These are phyloP conservation scores for Fusarium humuli DNA, from an alignment of 2,329 filamentous ascomycete genomes.

Conservation along the genomic window DNA sequence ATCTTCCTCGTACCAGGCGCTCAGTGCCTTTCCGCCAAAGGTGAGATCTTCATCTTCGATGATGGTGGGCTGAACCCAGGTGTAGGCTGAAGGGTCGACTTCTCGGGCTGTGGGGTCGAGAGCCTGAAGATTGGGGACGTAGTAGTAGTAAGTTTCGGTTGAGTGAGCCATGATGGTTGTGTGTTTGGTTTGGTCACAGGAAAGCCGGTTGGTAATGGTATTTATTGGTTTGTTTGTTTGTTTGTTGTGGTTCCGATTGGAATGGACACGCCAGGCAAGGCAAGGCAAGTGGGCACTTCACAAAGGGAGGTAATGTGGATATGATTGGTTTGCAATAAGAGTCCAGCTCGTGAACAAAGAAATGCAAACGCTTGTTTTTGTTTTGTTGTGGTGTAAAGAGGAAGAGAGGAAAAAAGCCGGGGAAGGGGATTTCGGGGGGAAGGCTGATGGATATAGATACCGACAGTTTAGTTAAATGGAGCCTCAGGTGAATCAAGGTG, in stretches of 20 bases:
- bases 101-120: slow-evolving; percentile 51
- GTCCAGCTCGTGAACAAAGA: slow-evolving; percentile 32
- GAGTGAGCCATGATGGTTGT: slow-evolving; percentile 37
- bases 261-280: slow-evolving; percentile 17
- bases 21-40: slow-evolving; percentile 70
- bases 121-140: slow-evolving; percentile 50
- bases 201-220: neutral
- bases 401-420: slow-evolving; percentile 5
- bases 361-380: slow-evolving; percentile 14
- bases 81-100: slow-evolving; percentile 50
- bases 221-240: slow-evolving; percentile 11
- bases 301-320: slow-evolving; percentile 17
- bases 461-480: slow-evolving; percentile 20
- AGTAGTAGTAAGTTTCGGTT: slow-evolving; percentile 50
- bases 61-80: slow-evolving; percentile 66
- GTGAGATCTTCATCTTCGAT: slow-evolving; percentile 72
- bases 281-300: slow-evolving; percentile 29
- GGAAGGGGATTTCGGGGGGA: slow-evolving; percentile 34
- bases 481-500: slow-evolving; percentile 34
- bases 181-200: slow-evolving; percentile 8
- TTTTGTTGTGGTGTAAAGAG: slow-evolving; percentile 6
- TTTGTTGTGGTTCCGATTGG: slow-evolving; percentile 22
- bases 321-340: slow-evolving; percentile 23
- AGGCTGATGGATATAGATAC: slow-evolving; percentile 40
- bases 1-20: slow-evolving; percentile 71